phyloP scores from a whole-genome alignment of 75 land plant species.

The Selaginella tamariscina region DNA sequence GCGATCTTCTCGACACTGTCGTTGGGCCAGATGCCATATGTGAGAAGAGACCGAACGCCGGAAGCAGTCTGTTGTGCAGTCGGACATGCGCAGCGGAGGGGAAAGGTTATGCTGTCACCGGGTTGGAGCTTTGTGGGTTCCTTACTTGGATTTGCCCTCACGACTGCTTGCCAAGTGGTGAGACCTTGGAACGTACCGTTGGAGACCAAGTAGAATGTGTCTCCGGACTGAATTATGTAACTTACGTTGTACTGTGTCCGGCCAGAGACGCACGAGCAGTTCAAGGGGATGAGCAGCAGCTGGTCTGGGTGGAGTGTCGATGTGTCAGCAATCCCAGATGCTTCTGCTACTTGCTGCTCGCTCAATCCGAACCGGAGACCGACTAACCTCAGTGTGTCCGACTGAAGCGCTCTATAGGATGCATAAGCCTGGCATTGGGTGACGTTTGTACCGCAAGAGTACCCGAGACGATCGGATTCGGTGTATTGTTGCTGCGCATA shows the following conservation, averaged over 20 bases:
- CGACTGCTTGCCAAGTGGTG: slow-evolving; percentile 38
- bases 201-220: slow-evolving; percentile 42
- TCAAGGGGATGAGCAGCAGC: slow-evolving; percentile 38
- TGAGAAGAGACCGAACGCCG: slow-evolving; percentile 27
- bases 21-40: slow-evolving; percentile 38
- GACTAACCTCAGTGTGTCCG: neutral
- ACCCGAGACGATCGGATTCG: neutral
- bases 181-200: slow-evolving; percentile 32
- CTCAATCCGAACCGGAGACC: neutral
- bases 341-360: slow-evolving; percentile 13
- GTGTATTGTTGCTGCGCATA: neutral
- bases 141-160: slow-evolving; percentile 39
- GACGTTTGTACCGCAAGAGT: neutral
- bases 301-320: slow-evolving; percentile 24
- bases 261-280: slow-evolving; percentile 40
- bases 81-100: slow-evolving; percentile 70
- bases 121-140: slow-evolving; percentile 40
- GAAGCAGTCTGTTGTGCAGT: slow-evolving; percentile 18
- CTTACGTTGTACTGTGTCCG: slow-evolving; percentile 30
- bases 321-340: slow-evolving; percentile 27
- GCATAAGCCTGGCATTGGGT: neutral
- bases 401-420: neutral
- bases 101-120: slow-evolving; percentile 34
- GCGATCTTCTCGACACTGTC: slow-evolving; percentile 33
- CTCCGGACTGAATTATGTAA: slow-evolving; percentile 34